Evolutionary conservation across 164 flowering plant species (phyloP).

Genomic region (Saururus chinensis): DNA sequence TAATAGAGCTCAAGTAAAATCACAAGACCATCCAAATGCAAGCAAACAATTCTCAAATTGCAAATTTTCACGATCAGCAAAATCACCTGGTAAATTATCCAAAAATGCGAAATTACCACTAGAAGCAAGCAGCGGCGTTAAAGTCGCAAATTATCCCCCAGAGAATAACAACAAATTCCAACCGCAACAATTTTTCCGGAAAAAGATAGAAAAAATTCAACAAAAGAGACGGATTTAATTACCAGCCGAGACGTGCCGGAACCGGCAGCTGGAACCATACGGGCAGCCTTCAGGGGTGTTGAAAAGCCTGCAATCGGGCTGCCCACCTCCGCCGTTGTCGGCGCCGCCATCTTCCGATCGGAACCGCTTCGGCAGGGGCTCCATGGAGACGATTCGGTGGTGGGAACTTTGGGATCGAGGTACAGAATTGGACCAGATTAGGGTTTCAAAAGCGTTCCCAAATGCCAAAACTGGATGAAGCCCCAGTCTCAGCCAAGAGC

Average conservation of each 20-base stretch:
- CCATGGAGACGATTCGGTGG: slow-evolving; percentile 2
- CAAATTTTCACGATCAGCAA: too few relatives aligned
- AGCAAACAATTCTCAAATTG: too few relatives aligned
- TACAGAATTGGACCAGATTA: too few relatives aligned
- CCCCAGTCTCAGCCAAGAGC: too few relatives aligned
- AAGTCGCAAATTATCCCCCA: not conserved
- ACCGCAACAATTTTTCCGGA: not conserved
- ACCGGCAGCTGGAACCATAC: slow-evolving; percentile 11
- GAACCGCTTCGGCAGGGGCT: slow-evolving; percentile 9
- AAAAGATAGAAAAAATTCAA: not conserved
- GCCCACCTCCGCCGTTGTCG: slow-evolving; percentile 8
- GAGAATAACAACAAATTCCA: not conserved
- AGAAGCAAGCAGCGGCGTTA: not conserved
- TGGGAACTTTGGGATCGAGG: too few relatives aligned
- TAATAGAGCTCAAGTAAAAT: too few relatives aligned
- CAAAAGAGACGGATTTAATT: not conserved
- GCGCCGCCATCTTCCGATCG: slow-evolving; percentile 9
- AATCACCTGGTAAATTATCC: not conserved
- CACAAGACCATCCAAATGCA: too few relatives aligned
- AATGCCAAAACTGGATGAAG: too few relatives aligned
- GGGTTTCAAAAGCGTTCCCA: too few relatives aligned
- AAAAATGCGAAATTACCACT: not conserved
- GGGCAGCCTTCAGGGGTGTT: slow-evolving; percentile 17
- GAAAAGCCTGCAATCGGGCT: slow-evolving; percentile 14
- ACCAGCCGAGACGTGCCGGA: slow-evolving; percentile 14